Percentiles rank a stretch among this genome's conserved stretches.
These are phyloP conservation scores for Sugiyamaella lignohabitans DNA, from an alignment of 805 yeast genomes.

Conservation along the genomic window DNA sequence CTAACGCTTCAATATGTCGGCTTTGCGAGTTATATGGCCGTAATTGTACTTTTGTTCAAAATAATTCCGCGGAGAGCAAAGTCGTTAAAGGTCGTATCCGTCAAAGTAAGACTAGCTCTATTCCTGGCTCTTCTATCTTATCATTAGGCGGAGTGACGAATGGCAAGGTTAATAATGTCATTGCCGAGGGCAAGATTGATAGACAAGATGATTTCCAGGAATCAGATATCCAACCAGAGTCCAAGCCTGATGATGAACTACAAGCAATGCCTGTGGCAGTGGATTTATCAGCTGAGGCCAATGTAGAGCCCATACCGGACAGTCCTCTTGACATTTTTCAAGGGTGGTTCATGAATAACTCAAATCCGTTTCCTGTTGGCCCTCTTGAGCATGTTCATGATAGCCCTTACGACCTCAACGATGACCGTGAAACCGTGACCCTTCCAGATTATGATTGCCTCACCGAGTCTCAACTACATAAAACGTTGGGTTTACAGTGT, in stretches of 20 bases:
- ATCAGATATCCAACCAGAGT: background rate
- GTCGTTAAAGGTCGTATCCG: background rate
- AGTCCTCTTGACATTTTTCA: background rate
- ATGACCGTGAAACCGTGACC: constrained; percentile 3
- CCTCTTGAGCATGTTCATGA: background rate
- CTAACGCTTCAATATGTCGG: constrained; percentile 6
- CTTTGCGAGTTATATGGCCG: constrained; percentile 11
- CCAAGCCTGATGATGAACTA: background rate
- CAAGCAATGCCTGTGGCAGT: background rate
- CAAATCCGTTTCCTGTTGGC: constrained; percentile 3
- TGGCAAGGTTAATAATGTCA: background rate
- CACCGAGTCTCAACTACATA: constrained; percentile 22
- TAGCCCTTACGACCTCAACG: background rate
- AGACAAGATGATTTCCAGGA: background rate
- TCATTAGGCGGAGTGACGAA: background rate
- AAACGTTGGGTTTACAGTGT: constrained; percentile 24
- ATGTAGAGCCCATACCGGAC: background rate
- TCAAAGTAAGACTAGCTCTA: background rate
- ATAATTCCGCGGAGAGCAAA: no score
- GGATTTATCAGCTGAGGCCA: background rate
- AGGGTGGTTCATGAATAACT: background rate
- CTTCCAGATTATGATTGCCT: constrained; percentile 26
- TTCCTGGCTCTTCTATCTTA: background rate
- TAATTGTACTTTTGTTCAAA: constrained; percentile 11
- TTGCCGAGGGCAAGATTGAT: background rate